phyloP scores from a whole-genome alignment of 768 basidiomycete genomes.

The Mycena belliarum region DNA sequence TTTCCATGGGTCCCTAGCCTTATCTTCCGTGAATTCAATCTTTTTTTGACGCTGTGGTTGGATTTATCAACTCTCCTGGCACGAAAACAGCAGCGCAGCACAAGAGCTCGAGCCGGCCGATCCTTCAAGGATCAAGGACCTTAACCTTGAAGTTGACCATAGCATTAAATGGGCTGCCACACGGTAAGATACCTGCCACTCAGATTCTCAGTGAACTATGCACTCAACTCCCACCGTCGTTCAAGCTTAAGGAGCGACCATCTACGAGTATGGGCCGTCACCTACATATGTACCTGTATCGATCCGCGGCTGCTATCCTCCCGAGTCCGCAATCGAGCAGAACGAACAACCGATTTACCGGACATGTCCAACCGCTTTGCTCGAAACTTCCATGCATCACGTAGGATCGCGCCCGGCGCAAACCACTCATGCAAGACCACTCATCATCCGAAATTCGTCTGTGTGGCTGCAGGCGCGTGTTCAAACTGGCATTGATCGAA shows the following conservation, averaged over 20 bases:
- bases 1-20: too few species aligned
- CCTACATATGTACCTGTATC: slow-evolving; percentile 6
- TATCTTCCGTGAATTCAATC: too few species aligned
- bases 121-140: too few species aligned
- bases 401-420: slow-evolving; percentile 1
- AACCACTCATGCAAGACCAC: slow-evolving; percentile 8
- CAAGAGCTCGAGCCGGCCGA: too few species aligned
- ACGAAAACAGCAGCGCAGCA: too few species aligned
- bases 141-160: too few species aligned
- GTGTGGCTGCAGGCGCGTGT: slow-evolving; percentile 8
- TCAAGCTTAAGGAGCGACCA: slow-evolving; percentile 2
- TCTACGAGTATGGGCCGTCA: slow-evolving; percentile 3
- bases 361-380: neutral
- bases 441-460: slow-evolving; percentile 15
- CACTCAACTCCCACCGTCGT: too few species aligned
- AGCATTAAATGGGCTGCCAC: too few species aligned
- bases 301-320: slow-evolving; percentile 14
- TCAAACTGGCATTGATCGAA: slow-evolving; percentile 5
- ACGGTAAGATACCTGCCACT: too few species aligned
- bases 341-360: slow-evolving; percentile 12
- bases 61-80: too few species aligned
- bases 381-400: neutral
- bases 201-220: too few species aligned
- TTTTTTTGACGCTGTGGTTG: too few species aligned
- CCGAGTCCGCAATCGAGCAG: neutral